phyloP scores from a whole-genome alignment of 2,329 filamentous ascomycete species.

The Orbilia javanica region DNA sequence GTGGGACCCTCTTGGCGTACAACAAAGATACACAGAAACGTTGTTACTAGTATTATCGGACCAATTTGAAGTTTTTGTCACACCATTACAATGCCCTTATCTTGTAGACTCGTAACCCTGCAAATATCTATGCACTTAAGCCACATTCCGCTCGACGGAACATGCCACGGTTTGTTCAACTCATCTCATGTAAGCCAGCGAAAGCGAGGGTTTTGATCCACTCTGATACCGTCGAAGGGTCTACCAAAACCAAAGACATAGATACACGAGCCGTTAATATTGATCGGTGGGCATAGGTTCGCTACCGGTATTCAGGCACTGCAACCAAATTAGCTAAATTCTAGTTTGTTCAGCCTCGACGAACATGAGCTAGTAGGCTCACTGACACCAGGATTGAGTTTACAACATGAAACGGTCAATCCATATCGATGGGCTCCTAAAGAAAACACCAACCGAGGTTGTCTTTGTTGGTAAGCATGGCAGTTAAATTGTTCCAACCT shows the following conservation, averaged over 20 bases:
- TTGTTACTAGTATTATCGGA: not conserved
- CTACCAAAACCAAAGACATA: not conserved
- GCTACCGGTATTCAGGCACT: not conserved
- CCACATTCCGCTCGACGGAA: not conserved
- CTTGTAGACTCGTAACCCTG: not conserved
- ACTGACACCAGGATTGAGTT: not conserved
- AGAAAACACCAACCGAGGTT: not conserved
- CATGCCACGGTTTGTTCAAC: not conserved
- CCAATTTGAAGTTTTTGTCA: not conserved
- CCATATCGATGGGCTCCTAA: not conserved
- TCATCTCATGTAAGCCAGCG: not conserved
- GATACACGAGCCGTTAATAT: not conserved
- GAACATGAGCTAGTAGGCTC: not conserved
- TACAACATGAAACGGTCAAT: not conserved
- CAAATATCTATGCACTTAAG: not conserved
- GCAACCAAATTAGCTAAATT: not conserved
- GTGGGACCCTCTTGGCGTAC: too few relatives aligned
- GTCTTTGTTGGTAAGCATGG: conserved; percentile 4
- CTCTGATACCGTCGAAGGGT: conserved; percentile 2
- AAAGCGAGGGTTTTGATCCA: not conserved
- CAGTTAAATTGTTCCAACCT: conserved; percentile 10
- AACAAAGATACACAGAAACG: not conserved
- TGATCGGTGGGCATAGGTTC: not conserved
- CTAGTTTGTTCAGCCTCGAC: not conserved
- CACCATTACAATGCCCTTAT: not conserved